These are phyloP conservation scores for Corylus heterophylla DNA, from an alignment of 306 rosid species.

Conservation along the genomic window DNA sequence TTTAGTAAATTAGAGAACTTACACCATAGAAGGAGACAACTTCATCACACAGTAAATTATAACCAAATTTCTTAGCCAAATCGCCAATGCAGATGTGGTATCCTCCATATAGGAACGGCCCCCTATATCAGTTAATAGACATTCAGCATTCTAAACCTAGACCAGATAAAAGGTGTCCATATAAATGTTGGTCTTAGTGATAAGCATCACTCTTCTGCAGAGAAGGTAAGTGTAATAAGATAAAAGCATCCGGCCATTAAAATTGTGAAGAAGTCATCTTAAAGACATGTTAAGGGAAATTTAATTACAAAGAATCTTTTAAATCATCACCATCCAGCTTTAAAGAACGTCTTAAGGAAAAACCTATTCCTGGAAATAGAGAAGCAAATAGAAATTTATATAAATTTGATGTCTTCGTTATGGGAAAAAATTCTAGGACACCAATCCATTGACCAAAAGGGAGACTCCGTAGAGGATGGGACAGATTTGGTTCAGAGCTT, in stretches of 20 bases:
- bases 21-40: conserved; percentile 91
- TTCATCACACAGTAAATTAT: conserved; percentile 38
- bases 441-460: background rate
- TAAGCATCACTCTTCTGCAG: background rate
- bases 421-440: background rate
- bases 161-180: background rate
- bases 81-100: conserved; percentile 89
- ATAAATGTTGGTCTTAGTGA: background rate
- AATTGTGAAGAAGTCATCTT: background rate
- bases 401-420: background rate
- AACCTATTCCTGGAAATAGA: background rate
- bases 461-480: no score
- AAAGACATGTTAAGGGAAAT: background rate
- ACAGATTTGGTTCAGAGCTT: no score
- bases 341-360: background rate
- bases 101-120: conserved; percentile 78
- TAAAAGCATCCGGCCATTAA: background rate
- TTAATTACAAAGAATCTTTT: background rate
- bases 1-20: conserved; percentile 36
- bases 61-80: conserved; percentile 66
- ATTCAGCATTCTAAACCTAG: background rate
- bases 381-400: background rate
- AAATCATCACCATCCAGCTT: background rate
- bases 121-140: conserved; percentile 59
- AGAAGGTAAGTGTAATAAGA: background rate